Base-by-base conservation (phyloP, 352 stramenopile genomes). In the Phytophthora pseudosyringae region DNA sequence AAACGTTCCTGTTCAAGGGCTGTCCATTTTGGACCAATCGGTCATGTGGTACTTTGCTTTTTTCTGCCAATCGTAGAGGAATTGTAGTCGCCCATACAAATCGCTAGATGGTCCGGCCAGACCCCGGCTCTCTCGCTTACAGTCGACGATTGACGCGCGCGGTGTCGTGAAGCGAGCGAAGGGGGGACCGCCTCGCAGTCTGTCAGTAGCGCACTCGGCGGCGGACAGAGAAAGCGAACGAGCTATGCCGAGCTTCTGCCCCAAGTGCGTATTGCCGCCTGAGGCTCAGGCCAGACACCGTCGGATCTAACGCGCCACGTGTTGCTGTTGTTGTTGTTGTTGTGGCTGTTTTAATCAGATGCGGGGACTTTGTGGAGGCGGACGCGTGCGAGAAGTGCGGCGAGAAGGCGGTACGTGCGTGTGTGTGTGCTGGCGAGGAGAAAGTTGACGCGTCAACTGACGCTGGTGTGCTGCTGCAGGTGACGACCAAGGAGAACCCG, bases 191-290 rank as follows among this genome's bases (percentile, higher is more conserved):
- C 40, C 25, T 58, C 41, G 55, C 62, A 66, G 58, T 21, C 21
- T 21, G 21, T 59, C 67, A 70, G 60, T 55, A 46, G 38, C 52
- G 29, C 53, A 60, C 44, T 64, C 21, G 46, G 52, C 21, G 35
- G 32, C 39, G 28, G 47, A 64, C 43, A 60, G 52, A 60, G 31
- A 64, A 44, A 68, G 49, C 48, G 39, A 70, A 41, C 25, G 11
- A 66, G 47, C 41, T 13, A 92, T 92, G 83, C 80, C 83, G 51
- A 75, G 70, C 54, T 90, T 93, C 54, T 93, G 84, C 54, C 69
- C 81, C 55, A 89, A 80, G 83, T 92, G 40, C 43, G 76, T 66
- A n/a, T 9, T n/a, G 26, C 32, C 13, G 15, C 15, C 11, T 21
- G 1, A n/a, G 13, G 7, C 33, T 45, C 15, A 7, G 15, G 28